Evolutionary conservation across 768 basidiomycete species (phyloP).

Genomic region (Amanita rimosa): DNA sequence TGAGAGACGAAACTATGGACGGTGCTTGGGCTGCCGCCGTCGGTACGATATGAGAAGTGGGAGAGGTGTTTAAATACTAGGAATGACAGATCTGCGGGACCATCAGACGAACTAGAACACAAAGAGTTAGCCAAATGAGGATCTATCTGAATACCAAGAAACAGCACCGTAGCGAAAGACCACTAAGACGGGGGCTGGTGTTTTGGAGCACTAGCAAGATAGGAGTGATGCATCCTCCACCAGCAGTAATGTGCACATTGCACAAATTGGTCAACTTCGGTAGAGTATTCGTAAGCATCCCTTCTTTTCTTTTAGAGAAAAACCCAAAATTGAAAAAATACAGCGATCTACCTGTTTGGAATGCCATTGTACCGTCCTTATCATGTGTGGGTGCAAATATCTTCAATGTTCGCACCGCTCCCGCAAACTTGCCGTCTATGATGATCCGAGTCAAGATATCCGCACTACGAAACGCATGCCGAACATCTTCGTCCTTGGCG

Average conservation of each 20-base stretch:
- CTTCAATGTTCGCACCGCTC: constrained; percentile 42
- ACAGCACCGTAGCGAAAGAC: constrained; percentile 44
- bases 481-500: constrained; percentile 27
- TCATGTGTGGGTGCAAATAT: constrained; percentile 44
- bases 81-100: constrained; percentile 30
- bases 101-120: constrained; percentile 27
- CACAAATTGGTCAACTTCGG: constrained; percentile 50
- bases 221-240: constrained; percentile 37
- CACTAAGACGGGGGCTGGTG: constrained; percentile 38
- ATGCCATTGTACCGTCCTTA: constrained; percentile 39
- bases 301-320: constrained; percentile 18
- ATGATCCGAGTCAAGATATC: constrained; percentile 63
- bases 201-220: constrained; percentile 43
- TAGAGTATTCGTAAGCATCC: constrained; percentile 60
- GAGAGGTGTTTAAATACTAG: constrained; percentile 43
- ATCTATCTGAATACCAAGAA: not conserved
- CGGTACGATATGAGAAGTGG: constrained; percentile 45
- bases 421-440: constrained; percentile 46
- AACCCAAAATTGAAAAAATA: not conserved
- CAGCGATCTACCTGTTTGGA: constrained; percentile 44
- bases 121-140: not conserved
- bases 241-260: constrained; percentile 50
- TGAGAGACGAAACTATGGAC: constrained; percentile 39
- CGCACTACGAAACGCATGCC: constrained; percentile 54
- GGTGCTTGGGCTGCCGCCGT: constrained; percentile 25